Base-by-base conservation (phyloP, 805 yeast species). In the Myxozyma udenii region DNA sequence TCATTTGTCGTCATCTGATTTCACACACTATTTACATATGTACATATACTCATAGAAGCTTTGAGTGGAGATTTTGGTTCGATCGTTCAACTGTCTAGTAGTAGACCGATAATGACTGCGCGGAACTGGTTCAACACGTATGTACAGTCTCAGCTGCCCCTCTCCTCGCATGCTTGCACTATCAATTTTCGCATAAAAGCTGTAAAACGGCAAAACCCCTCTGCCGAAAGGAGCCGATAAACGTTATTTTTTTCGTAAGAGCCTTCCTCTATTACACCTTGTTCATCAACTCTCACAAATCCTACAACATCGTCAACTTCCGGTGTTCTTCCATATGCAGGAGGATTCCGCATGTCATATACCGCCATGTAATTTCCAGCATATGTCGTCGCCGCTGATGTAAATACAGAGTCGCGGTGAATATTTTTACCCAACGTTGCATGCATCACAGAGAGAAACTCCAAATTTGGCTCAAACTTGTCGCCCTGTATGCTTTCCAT, bases 271-370 rank as follows among this genome's bases (percentile, higher is more conserved):
- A 87, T 83, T 40, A 72, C 71, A 0, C 87, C 85, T 2, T 73
- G 63, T 1, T 56, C 66, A 56, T 77, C 77, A 2, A 86, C 84
- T 56, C 76, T 75, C 7, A 85, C 81, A 61, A 82, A 84, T 0
- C 95, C 95, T 46, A 80, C 72, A 1, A 81, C 79, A 60, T 84
- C 85, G 55, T 84, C 87, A 6, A 84, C 77, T 19, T 82, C 85
- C 0, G 91, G 87, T 12, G 76, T 77, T 58, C 93, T 73, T 30
- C 83, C 84, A 54, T 77, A 79, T 21, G 76, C 70, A 0, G 91
- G 88, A 0, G 79, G 74, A 42, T 75, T 78, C 52, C 93, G 73
- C 55, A 83, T 73, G 64, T 86, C 95, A 59, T 78, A 83, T 40
- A 87, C 77, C 5, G 89, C 87, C 83, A 84, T 71, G 12, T 77